phyloP scores from a whole-genome alignment of 2,329 filamentous ascomycete genomes.

The Talaromyces sp. region DNA sequence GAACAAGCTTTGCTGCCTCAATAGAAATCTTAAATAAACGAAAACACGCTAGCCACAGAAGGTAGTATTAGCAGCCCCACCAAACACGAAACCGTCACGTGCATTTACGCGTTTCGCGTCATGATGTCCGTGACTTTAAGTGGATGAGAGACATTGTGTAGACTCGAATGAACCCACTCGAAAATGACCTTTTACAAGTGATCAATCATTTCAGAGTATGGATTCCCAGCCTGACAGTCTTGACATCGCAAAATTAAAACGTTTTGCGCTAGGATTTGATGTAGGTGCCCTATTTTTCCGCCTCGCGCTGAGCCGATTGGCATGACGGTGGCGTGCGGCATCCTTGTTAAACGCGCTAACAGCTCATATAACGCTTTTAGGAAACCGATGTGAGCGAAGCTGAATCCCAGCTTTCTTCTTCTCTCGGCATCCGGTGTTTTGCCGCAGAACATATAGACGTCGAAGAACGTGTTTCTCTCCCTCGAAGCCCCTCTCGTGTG shows the following conservation, averaged over 20 bases:
- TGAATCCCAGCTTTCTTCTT: constrained; percentile 15
- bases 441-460: neutral
- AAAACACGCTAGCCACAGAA: neutral
- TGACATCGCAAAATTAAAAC: constrained; percentile 40
- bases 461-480: neutral
- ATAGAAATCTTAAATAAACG: neutral
- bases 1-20: neutral
- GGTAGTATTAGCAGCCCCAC: constrained; percentile 5
- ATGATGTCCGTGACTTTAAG: neutral
- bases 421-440: neutral
- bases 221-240: constrained; percentile 42
- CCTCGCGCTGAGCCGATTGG: constrained; percentile 15
- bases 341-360: constrained; percentile 29
- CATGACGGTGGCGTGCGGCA: constrained; percentile 26
- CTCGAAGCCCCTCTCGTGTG: neutral
- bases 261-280: constrained; percentile 38
- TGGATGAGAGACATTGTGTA: neutral
- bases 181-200: neutral
- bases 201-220: constrained; percentile 24
- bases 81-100: constrained; percentile 12
- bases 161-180: neutral
- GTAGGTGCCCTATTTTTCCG: constrained; percentile 25
- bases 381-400: constrained; percentile 26
- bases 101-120: constrained; percentile 19
- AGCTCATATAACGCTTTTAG: constrained; percentile 22